Conservation (phyloP, 2,329 filamentous ascomycete genomes). For the Pezicula carpinea region DNA sequence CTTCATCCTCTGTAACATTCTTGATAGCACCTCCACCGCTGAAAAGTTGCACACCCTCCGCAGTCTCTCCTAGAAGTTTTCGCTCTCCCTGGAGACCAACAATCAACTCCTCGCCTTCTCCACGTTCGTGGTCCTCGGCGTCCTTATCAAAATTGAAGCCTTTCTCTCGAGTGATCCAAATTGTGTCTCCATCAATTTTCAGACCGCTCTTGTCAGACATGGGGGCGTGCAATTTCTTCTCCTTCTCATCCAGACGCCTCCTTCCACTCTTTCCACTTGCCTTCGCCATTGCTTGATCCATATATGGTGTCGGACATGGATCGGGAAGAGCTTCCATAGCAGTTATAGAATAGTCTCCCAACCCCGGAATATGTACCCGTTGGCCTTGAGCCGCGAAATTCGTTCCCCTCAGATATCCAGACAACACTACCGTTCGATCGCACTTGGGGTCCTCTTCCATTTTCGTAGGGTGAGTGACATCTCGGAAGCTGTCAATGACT, state of each 20-base stretch:
- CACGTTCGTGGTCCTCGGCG: slow-evolving; percentile 62
- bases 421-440: slow-evolving; percentile 85
- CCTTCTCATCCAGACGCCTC: slow-evolving; percentile 86
- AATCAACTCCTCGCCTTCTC: slow-evolving; percentile 94
- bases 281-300: slow-evolving; percentile 84
- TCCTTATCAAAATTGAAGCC: slow-evolving; percentile 73
- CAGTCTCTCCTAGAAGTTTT: slow-evolving; percentile 74
- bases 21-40: slow-evolving; percentile 67
- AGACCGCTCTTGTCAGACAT: slow-evolving; percentile 98
- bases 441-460: slow-evolving; percentile 87
- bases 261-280: slow-evolving; percentile 76
- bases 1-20: slow-evolving; percentile 51
- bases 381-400: slow-evolving; percentile 87
- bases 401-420: slow-evolving; percentile 89
- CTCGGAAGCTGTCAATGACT: slow-evolving; percentile 88
- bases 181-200: slow-evolving; percentile 93
- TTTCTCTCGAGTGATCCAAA: slow-evolving; percentile 75
- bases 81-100: slow-evolving; percentile 82
- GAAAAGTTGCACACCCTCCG: slow-evolving; percentile 82
- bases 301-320: slow-evolving; percentile 88
- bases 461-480: slow-evolving; percentile 88
- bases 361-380: slow-evolving; percentile 83
- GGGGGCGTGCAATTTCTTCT: slow-evolving; percentile 91
- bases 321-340: slow-evolving; percentile 86
- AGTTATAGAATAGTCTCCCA: slow-evolving; percentile 82